Evolutionary conservation across 23 red algal species (phyloP), one percentile per base, ranked within the genome.

Genomic region (Pyropia haitanensis): DNA sequence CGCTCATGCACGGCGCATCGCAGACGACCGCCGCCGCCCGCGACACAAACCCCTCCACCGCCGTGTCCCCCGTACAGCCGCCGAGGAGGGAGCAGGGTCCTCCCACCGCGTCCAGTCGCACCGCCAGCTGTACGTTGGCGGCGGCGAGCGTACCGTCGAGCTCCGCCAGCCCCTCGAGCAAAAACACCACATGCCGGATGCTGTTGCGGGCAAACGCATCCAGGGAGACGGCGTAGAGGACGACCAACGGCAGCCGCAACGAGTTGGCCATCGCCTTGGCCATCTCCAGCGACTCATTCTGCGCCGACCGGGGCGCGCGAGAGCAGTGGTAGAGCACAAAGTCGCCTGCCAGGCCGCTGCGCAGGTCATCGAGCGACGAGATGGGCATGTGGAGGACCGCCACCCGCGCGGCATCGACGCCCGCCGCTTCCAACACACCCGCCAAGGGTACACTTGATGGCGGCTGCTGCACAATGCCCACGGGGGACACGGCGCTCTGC

Each of bases 141-240:
- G 19, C 15, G 21, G 31, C 56, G 15, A 77, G 61, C 27, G 25
- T 18, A 12, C 26, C 3, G 25, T 25, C 34, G 14, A 77, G 60
- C 57, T 77, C 73, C 18, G 53, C 58, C n/a, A 77, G 73, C 21
- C 73, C 73, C 34, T 77, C 73, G 8, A 77, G 44, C 48, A 64
- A 50, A 28, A 77, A 77, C 13, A 56, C 24, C 49, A 77, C 63
- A 55, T 77, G 73, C 26, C 73, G 73, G 20, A 63, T 30, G 27
- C 59, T 67, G 18, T 58, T 58, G 18, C 46, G 28, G 27, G 16
- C 24, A n/a, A 26, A 63, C 1, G 48, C 16, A 17, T 64, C 58
- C 44, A 77, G 31, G 18, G 67, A 60, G 2, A 77, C 12, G 4
- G 55, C 73, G 19, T 23, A 34, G 32, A 77, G 58, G 53, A 27